A percentile compares a stretch with the other conserved stretches of the same genome.
These are phyloP conservation scores for Phytophthora uliginosa DNA, from an alignment of 352 stramenopile genomes.

Conservation along the genomic window DNA sequence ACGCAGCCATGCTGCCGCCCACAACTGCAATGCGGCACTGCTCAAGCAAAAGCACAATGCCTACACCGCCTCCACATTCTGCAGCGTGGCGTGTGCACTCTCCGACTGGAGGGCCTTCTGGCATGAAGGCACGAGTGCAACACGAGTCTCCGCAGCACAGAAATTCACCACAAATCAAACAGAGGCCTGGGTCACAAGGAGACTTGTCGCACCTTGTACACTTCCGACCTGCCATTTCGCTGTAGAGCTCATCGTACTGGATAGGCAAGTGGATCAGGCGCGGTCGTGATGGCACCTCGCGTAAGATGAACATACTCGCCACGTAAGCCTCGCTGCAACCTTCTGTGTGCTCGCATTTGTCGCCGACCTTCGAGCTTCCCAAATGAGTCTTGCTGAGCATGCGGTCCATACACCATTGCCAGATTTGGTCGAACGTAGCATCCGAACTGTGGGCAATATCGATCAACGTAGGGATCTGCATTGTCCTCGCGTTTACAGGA, in stretches of 20 bases:
- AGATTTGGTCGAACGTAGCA: constrained; percentile 78
- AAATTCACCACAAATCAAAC: constrained; percentile 87
- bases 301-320: constrained; percentile 91
- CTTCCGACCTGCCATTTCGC: constrained; percentile 69
- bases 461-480: constrained; percentile 57
- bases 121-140: constrained; percentile 83
- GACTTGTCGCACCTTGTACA: constrained; percentile 77
- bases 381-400: constrained; percentile 84
- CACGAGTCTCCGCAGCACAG: constrained; percentile 89
- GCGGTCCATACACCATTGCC: constrained; percentile 89
- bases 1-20: constrained; percentile 86
- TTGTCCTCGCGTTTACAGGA: constrained; percentile 12
- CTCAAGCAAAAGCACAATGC: constrained; percentile 86
- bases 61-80: constrained; percentile 88
- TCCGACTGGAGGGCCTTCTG: constrained; percentile 77
- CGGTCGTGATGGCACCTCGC: constrained; percentile 63
- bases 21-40: constrained; percentile 88
- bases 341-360: constrained; percentile 90
- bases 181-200: constrained; percentile 81
- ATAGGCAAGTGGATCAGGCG: constrained; percentile 83
- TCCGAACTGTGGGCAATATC: constrained; percentile 70
- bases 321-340: constrained; percentile 88
- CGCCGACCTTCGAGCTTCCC: constrained; percentile 71
- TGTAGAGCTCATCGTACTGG: constrained; percentile 91
- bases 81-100: constrained; percentile 89